Evolutionary conservation across 306 rosid genomes (phyloP).

Genomic region (Luffa acutangula): DNA sequence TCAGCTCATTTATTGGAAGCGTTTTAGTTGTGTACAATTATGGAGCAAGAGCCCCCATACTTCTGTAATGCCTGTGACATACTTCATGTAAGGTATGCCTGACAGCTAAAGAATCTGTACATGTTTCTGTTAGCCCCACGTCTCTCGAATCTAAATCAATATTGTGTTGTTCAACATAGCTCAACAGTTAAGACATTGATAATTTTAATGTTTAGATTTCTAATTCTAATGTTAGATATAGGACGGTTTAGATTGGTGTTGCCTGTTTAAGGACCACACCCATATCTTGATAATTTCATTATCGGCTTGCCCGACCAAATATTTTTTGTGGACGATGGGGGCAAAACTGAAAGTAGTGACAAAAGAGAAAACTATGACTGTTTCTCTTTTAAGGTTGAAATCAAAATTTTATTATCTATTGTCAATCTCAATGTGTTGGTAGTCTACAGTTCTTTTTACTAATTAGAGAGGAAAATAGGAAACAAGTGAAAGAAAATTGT

Average conservation of each 20-base stretch:
- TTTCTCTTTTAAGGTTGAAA: not conserved
- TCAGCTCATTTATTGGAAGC: conserved; percentile 5
- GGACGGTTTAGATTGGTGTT: not conserved
- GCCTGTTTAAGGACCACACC: not conserved
- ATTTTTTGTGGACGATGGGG: too few relatives aligned
- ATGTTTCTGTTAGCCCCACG: not conserved
- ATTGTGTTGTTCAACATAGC: not conserved
- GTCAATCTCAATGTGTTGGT: not conserved
- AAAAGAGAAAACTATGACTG: too few relatives aligned
- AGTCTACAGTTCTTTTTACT: not conserved
- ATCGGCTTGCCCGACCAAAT: not conserved
- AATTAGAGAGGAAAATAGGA: not conserved
- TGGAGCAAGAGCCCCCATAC: conserved; percentile 15
- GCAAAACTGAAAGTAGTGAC: too few relatives aligned
- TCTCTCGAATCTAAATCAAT: not conserved
- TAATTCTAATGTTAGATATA: too few relatives aligned
- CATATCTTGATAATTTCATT: not conserved
- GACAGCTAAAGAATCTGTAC: conserved; percentile 1
- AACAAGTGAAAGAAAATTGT: not conserved
- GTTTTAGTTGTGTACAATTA: conserved; percentile 10
- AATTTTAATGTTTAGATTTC: too few relatives aligned
- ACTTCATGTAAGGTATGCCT: conserved; percentile 2
- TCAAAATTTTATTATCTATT: not conserved
- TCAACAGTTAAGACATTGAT: too few relatives aligned
- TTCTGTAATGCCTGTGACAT: conserved; percentile 6